phyloP scores from a whole-genome alignment of 106 monocot genomes.

The Allium fistulosum region DNA sequence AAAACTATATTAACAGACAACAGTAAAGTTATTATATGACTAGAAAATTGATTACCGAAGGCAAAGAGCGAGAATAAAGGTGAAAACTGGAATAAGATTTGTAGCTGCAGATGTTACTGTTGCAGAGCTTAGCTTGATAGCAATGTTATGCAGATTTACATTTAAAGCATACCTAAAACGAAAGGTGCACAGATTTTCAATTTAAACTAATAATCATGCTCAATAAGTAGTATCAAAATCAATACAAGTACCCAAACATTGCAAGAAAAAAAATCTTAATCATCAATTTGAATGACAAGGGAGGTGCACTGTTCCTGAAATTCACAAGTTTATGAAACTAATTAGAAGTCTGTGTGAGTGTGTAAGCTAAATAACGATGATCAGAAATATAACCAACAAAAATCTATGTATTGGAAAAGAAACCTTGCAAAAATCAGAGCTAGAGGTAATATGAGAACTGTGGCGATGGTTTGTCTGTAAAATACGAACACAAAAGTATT shows the following conservation, averaged over 20 bases:
- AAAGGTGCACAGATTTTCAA: background rate
- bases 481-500: constrained; percentile 51
- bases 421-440: constrained; percentile 31
- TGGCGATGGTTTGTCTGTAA: constrained; percentile 33
- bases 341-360: no score
- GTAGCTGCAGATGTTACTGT: constrained; percentile 11
- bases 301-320: constrained; percentile 23
- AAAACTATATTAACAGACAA: no score
- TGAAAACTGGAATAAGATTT: constrained; percentile 11
- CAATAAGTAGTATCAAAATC: no score
- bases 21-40: no score
- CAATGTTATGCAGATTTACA: constrained; percentile 13
- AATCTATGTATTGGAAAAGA: background rate
- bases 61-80: background rate
- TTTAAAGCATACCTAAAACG: constrained; percentile 11
- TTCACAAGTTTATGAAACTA: background rate
- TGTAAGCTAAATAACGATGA: no score
- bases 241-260: constrained; percentile 11
- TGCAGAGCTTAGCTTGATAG: constrained; percentile 14
- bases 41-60: background rate
- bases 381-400: background rate
- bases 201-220: no score
- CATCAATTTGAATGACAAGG: constrained; percentile 7
- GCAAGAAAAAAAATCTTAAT: constrained; percentile 27
- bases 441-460: constrained; percentile 23